Percentiles rank a stretch among this genome's conserved stretches.
phyloP scores from a whole-genome alignment of 2,329 filamentous ascomycete species.

The Fusarium sp. region DNA sequence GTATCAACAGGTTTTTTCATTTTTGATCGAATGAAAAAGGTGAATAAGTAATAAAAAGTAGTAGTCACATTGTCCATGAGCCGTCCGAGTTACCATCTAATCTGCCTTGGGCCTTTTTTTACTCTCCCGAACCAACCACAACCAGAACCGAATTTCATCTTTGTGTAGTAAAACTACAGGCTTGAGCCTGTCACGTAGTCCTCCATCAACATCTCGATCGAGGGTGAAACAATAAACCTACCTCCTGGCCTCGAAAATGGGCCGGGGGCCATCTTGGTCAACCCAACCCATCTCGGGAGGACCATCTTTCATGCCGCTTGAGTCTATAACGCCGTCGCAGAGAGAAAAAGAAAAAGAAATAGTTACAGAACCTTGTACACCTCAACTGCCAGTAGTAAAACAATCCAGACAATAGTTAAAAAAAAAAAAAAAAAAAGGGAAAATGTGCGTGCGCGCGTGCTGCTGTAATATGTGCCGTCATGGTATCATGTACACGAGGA shows the following conservation, averaged over 20 bases:
- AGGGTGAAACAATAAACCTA: constrained; percentile 28
- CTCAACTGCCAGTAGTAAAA: constrained; percentile 17
- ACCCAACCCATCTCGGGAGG: constrained; percentile 6
- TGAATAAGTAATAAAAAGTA: constrained; percentile 21
- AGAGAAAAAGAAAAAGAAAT: constrained; percentile 6
- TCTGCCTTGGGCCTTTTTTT: constrained; percentile 20
- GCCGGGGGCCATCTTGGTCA: constrained; percentile 14
- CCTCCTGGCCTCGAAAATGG: constrained; percentile 17
- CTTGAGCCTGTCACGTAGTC: constrained; percentile 7
- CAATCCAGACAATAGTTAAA: constrained; percentile 25
- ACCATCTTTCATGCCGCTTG: constrained; percentile 38
- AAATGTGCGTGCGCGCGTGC: constrained; percentile 28
- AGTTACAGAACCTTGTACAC: constrained; percentile 36
- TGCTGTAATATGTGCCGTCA: constrained; percentile 47
- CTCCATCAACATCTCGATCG: constrained; percentile 29
- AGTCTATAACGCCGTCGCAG: constrained; percentile 45
- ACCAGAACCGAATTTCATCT: background rate
- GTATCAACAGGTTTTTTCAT: background rate
- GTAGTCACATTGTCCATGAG: constrained; percentile 34
- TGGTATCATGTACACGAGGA: constrained; percentile 53
- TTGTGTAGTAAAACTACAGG: constrained; percentile 11
- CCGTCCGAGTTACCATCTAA: constrained; percentile 20
- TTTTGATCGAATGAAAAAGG: background rate
- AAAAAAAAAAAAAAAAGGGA: constrained; percentile 15
- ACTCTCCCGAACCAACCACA: constrained; percentile 27